Evolutionary conservation across 2,329 filamentous ascomycete genomes (phyloP).

Genomic region (Dactylellina drechsleri): DNA sequence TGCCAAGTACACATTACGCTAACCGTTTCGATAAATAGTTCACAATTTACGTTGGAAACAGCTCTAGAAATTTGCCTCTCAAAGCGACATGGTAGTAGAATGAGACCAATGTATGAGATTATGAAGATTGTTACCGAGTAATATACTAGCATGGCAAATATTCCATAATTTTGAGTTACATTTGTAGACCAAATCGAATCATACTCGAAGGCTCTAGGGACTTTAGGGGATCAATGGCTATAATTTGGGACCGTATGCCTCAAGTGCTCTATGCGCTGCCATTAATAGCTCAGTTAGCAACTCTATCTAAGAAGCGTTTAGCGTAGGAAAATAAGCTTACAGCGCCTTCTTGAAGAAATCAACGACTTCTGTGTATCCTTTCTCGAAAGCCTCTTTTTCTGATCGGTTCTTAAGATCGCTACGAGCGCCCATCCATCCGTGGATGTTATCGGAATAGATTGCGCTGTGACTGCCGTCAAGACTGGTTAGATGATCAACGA

Average conservation of each 20-base stretch:
- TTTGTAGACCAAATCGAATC: neutral
- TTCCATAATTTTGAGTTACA: too few relatives aligned
- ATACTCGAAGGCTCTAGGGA: neutral
- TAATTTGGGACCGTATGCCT: neutral
- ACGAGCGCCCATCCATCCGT: conserved; percentile 52
- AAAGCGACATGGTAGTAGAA: conserved; percentile 17
- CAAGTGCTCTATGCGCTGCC: neutral
- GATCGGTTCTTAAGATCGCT: conserved; percentile 30
- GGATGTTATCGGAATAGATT: conserved; percentile 34
- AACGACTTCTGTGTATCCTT: conserved; percentile 36
- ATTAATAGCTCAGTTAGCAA: too few relatives aligned
- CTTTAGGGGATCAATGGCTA: neutral
- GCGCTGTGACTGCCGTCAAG: conserved; percentile 19
- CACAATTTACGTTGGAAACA: conserved; percentile 49
- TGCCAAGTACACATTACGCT: neutral
- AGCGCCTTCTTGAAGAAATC: conserved; percentile 48
- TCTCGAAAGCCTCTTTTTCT: conserved; percentile 33
- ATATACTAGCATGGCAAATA: too few relatives aligned
- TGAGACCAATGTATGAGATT: neutral
- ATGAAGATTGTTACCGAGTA: too few relatives aligned
- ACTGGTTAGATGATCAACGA: conserved; percentile 5
- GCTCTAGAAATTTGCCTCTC: conserved; percentile 43
- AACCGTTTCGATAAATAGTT: conserved; percentile 19
- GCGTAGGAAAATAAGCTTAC: conserved; percentile 11
- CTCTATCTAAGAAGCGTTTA: too few relatives aligned